Evolutionary conservation across 345 rosid species (phyloP), one percentile per base, ranked within the genome.

Genomic region (Rhodamnia rubescens): DNA sequence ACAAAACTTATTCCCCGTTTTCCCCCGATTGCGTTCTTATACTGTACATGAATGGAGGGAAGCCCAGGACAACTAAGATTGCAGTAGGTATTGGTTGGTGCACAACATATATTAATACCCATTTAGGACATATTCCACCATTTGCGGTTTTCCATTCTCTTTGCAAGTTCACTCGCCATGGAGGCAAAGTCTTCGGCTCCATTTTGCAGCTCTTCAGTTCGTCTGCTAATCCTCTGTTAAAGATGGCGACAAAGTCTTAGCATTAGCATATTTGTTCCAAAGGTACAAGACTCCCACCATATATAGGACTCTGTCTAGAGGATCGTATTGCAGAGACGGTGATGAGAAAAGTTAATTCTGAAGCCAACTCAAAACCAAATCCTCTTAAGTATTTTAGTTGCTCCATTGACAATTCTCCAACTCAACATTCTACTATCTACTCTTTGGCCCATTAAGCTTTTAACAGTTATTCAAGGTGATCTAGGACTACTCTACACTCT

Each of bases 101-200:
- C 80, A 69, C 20, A 36, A 69, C 26, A 69, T 4, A 69, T 4
- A 4, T 18, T 69, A 69, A 69, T 69, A 0, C 80, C 80, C 50
- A 14, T n/a, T 75, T 49, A 86, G 74, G 84, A 86, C 61, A 74
- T 83, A 32, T 86, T 86, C 97, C 98, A 97, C 98, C 98, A 97
- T 91, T 94, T 95, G 8, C 95, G 96, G 85, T 92, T 93, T 88
- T 95, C 98, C 98, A 95, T 97, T 86, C 87, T 90, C 90, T 90
- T 95, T 64, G 93, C 97, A 82, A 97, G 98, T 87, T 97, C 96
- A 15, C 84, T 83, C 54, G 97, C 98, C 92, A 93, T 86, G 4
- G 95, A 91, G 81, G 98, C 96, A 84, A 95, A 95, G 90, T 92
- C 89, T 85, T 95, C 93, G 61, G 99, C 97, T 74, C 95, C 95